Conservation (phyloP, 345 rosid species). For the Capsella bursapastoris region DNA sequence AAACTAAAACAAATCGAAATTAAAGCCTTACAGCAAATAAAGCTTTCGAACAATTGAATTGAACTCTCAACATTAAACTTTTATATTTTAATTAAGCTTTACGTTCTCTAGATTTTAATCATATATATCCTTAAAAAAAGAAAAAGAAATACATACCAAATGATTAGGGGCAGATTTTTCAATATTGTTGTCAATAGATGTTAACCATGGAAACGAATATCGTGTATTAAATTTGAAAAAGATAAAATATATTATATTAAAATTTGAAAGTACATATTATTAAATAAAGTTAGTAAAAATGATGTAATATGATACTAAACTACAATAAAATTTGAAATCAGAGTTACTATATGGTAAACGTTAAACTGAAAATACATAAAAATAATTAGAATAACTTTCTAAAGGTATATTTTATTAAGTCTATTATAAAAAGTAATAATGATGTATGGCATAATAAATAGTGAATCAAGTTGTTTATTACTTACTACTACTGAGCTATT, state of each 20-base stretch:
- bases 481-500: background rate
- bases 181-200: background rate
- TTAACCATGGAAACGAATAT: background rate
- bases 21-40: slow-evolving; percentile 36
- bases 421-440: background rate
- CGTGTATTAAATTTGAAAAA: background rate
- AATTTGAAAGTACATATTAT: background rate
- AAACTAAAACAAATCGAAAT: background rate
- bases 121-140: background rate
- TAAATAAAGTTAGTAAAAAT: background rate
- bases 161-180: background rate
- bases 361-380: background rate
- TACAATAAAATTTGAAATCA: background rate
- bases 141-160: background rate
- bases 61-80: background rate
- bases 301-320: background rate
- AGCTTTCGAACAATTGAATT: background rate
- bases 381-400: background rate
- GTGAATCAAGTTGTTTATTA: slow-evolving; percentile 6
- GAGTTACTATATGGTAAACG: background rate
- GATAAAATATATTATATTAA: background rate
- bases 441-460: background rate
- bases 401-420: background rate
- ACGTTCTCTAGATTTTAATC: no score
- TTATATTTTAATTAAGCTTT: no score